phyloP scores from a whole-genome alignment of 2,329 filamentous ascomycete genomes.

The Epichloe baconii region DNA sequence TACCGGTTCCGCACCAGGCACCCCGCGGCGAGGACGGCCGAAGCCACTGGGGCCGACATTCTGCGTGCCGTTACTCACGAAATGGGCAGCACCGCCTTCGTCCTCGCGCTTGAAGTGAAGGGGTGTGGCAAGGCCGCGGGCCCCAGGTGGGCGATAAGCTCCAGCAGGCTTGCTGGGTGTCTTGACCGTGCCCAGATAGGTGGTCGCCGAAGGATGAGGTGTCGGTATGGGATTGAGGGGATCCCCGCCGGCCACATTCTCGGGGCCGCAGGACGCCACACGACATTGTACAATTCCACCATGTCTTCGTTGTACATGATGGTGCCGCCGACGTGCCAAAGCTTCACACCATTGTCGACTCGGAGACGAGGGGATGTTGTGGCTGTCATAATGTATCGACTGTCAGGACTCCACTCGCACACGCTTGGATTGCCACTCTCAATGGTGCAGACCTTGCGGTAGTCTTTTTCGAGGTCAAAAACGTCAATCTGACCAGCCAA shows the following conservation, averaged over 20 bases:
- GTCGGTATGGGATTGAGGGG: constrained; percentile 61
- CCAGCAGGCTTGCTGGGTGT: constrained; percentile 94
- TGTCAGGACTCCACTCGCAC: constrained; percentile 95
- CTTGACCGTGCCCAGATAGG: constrained; percentile 77
- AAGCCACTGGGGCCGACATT: constrained; percentile 70
- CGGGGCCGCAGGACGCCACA: constrained; percentile 67
- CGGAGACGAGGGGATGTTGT: constrained; percentile 90
- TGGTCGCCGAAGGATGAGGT: constrained; percentile 70
- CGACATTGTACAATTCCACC: constrained; percentile 81
- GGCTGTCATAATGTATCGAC: constrained; percentile 90
- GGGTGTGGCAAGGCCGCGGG: constrained; percentile 76
- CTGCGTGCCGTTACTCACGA: constrained; percentile 63
- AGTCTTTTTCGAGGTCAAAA: constrained; percentile 91
- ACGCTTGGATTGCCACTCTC: constrained; percentile 92
- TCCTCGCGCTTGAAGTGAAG: constrained; percentile 96
- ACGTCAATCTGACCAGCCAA: constrained; percentile 95
- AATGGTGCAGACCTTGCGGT: constrained; percentile 82
- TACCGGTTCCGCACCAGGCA: constrained; percentile 74
- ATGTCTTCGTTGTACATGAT: constrained; percentile 96
- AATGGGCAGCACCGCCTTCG: constrained; percentile 81
- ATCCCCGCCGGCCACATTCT: constrained; percentile 48
- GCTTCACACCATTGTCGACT: constrained; percentile 90
- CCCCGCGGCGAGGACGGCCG: constrained; percentile 57
- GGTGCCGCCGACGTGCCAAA: constrained; percentile 82
- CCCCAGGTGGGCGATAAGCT: constrained; percentile 88